Conservation (phyloP, 2,329 filamentous ascomycete species). For the Aspergillus felis region DNA sequence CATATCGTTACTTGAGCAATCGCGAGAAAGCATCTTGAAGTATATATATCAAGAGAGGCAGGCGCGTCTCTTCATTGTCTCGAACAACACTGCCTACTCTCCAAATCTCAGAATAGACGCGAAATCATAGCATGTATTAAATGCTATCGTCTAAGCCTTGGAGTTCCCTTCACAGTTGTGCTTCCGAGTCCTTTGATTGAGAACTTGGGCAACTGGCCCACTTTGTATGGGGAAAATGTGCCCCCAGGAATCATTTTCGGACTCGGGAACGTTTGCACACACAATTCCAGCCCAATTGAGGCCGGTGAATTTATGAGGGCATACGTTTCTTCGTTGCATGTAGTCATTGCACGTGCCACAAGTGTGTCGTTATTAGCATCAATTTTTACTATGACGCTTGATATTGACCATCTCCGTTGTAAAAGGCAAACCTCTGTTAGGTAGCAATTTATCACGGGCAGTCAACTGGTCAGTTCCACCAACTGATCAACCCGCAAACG, state of each 20-base stretch:
- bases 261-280: constrained; percentile 11
- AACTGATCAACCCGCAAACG: not conserved
- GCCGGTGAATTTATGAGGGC: constrained; percentile 7
- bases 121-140: not conserved
- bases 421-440: no score
- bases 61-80: not conserved
- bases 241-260: constrained; percentile 13
- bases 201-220: constrained; percentile 6
- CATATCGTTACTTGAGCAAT: no score
- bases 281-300: not conserved
- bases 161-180: not conserved
- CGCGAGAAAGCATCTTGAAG: not conserved
- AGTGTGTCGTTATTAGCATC: not conserved
- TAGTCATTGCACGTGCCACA: not conserved
- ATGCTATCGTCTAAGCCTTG: not conserved
- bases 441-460: not conserved
- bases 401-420: not conserved
- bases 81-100: not conserved
- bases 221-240: constrained; percentile 16
- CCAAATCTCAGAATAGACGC: not conserved
- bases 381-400: not conserved
- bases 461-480: not conserved
- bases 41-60: not conserved
- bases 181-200: not conserved
- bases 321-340: not conserved